Evolutionary conservation across 768 basidiomycete species (phyloP), one percentile per base, ranked within the genome.

Genomic region (Sporobolomyces phaffii): DNA sequence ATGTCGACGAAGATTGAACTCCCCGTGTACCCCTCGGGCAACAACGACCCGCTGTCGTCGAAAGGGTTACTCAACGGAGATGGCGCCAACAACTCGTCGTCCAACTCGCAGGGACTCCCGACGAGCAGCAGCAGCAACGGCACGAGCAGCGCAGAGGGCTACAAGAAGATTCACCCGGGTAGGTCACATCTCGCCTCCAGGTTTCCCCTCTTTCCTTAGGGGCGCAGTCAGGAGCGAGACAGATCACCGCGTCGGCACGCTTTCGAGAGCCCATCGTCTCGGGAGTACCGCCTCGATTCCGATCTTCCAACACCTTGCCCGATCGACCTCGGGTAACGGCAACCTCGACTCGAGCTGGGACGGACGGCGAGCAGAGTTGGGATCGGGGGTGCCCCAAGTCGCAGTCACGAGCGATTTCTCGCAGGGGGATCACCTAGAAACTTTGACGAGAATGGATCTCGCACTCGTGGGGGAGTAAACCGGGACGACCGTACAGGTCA

Each of bases 131-230:
- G 45, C 57, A 34, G 40, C 11, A 20, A 44, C 6, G 50, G 51
- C 6, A 38, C 28, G 18, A 44, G 53, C 24, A 38, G 44, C n/a
- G 51, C 58, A 10, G 66, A 69, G 51, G 68, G 41, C 0, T 52
- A 63, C 40, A 72, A 72, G 67, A 72, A 72, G 71, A 69, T 68
- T 54, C 68, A 67, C 63, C 70, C 70, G 11, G 64, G 73, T 68
- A 17, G 22, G 56, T 47, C 31, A 18, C 26, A 15, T 17, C 18
- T 20, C 38, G 43, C 43, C 7, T 7, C 22, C 7, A 7, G 43
- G 43, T n/a, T 20, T 15, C 13, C n/a, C n/a, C n/a, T n/a, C n/a
- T n/a, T n/a, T n/a, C n/a, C n/a, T n/a, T n/a, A n/a, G n/a, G n/a
- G n/a, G n/a, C n/a, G n/a, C n/a, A n/a, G n/a, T n/a, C n/a, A n/a